A percentile compares a stretch with the other conserved stretches of the same genome.
These are phyloP conservation scores for Cryptococcus neoformans DNA, from an alignment of 1,284 basidiomycete species.

Conservation along the genomic window DNA sequence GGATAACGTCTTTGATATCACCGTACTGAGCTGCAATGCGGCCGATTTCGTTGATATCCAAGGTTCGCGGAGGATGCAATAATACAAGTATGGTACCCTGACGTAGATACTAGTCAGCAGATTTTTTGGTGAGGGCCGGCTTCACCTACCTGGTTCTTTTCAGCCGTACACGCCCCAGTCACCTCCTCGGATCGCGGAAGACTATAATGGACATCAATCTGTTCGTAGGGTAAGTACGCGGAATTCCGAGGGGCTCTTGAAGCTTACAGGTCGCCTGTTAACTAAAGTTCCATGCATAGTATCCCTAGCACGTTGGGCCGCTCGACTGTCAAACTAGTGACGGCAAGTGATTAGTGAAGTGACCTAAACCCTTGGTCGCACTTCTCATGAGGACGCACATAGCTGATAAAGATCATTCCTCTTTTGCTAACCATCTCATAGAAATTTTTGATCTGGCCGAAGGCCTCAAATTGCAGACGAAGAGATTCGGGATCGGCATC, in stretches of 20 bases:
- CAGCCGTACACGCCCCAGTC: slow-evolving; percentile 66
- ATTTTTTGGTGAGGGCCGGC: slow-evolving; percentile 6
- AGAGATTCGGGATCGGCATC: slow-evolving; percentile 82
- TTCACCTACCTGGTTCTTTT: slow-evolving; percentile 75
- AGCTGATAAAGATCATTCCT: slow-evolving; percentile 97
- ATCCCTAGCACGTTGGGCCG: slow-evolving; percentile 85
- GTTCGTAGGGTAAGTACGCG: background rate
- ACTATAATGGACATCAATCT: slow-evolving; percentile 98
- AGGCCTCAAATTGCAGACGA: slow-evolving; percentile 78
- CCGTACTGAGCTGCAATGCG: slow-evolving; percentile 82
- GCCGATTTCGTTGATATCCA: slow-evolving; percentile 79
- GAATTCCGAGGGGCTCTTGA: slow-evolving; percentile 5
- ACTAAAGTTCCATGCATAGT: slow-evolving; percentile 81
- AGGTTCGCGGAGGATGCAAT: slow-evolving; percentile 60
- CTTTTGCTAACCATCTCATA: slow-evolving; percentile 91
- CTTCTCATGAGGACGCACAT: slow-evolving; percentile 59
- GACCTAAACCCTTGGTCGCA: background rate
- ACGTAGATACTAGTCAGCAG: background rate
- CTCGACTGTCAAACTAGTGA: slow-evolving; percentile 78
- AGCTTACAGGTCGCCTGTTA: slow-evolving; percentile 72
- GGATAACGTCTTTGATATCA: slow-evolving; percentile 76
- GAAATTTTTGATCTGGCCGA: slow-evolving; percentile 94
- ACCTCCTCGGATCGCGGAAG: slow-evolving; percentile 82
- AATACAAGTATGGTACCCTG: slow-evolving; percentile 80
- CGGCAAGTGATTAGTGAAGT: background rate